Percentiles rank a stretch among this genome's conserved stretches.
Evolutionary conservation across 2,329 filamentous ascomycete genomes (phyloP).

Genomic region (Paracorniculantispora psalliotae): DNA sequence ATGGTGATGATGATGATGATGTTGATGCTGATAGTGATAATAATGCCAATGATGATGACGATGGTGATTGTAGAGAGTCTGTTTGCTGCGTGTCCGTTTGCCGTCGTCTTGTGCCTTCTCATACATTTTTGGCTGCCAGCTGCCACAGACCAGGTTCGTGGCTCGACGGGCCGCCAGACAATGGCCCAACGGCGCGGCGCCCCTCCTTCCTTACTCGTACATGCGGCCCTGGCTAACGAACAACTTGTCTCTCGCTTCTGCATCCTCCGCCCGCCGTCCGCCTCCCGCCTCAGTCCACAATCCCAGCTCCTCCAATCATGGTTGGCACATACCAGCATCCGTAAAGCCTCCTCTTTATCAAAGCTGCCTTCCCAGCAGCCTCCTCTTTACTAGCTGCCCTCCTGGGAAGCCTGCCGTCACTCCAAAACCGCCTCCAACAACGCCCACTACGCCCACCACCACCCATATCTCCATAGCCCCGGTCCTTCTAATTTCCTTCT

Average conservation of each 20-base stretch:
- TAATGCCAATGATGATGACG: neutral
- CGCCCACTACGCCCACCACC: neutral
- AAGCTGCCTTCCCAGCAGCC: neutral
- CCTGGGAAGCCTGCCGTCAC: conserved; percentile 1
- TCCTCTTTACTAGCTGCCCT: neutral
- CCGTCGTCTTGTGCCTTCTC: no score
- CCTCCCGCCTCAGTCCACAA: neutral
- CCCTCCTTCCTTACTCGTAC: conserved; percentile 12
- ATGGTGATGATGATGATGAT: neutral
- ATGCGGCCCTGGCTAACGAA: neutral
- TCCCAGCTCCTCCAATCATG: neutral
- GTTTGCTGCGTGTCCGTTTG: neutral
- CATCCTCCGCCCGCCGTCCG: neutral
- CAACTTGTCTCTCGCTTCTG: neutral
- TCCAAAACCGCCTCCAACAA: conserved; percentile 6
- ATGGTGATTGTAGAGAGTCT: neutral
- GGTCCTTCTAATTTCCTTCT: conserved; percentile 10
- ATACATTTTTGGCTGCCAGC: no score
- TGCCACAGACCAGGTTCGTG: neutral
- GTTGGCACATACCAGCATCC: no score
- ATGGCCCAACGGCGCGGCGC: conserved; percentile 5
- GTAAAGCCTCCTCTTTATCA: neutral
- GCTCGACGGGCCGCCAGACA: neutral
- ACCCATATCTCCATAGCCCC: conserved; percentile 10
- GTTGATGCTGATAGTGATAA: neutral